phyloP scores from a whole-genome alignment of 495 filamentous ascomycete species.

The Neurospora tetrasperma region DNA sequence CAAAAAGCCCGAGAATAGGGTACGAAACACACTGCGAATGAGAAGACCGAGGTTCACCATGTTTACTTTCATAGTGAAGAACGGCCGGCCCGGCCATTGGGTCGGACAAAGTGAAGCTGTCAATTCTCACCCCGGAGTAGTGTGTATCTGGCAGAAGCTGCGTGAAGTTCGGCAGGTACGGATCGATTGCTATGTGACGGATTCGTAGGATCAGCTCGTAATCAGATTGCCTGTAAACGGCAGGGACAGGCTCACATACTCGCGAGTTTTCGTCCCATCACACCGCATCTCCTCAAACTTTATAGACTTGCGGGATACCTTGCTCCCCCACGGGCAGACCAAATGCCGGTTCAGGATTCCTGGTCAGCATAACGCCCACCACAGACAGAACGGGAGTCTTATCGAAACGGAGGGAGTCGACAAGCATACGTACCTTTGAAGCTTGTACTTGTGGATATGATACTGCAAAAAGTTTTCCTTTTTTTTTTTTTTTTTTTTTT shows the following conservation, averaged over 20 bases:
- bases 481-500: background rate
- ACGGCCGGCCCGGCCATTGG: background rate
- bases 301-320: background rate
- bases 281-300: background rate
- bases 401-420: background rate
- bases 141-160: background rate
- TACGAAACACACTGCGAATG: background rate
- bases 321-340: background rate
- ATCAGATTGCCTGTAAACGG: background rate
- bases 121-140: background rate
- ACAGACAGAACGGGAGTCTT: background rate
- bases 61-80: background rate
- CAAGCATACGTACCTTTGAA: background rate
- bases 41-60: background rate
- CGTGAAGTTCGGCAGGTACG: background rate
- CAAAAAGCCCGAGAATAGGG: background rate
- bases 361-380: background rate
- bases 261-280: background rate
- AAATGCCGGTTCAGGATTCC: background rate
- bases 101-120: background rate
- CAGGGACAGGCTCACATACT: background rate
- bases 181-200: background rate
- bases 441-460: background rate
- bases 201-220: background rate
- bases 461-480: background rate